Evolutionary conservation across 257 asterid species (phyloP).

Genomic region (Datura wrightii): DNA sequence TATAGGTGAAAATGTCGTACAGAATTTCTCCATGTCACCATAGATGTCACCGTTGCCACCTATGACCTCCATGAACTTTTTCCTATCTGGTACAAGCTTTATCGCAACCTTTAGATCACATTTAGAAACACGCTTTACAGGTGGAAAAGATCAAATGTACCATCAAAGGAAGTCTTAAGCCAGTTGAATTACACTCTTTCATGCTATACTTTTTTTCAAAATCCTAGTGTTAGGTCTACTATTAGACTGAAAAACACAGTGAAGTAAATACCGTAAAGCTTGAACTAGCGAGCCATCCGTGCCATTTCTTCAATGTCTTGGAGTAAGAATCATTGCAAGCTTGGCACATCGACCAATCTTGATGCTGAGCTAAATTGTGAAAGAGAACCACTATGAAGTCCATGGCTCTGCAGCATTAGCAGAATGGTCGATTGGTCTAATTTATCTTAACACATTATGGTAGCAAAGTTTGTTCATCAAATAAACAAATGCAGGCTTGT

Average conservation of each 20-base stretch:
- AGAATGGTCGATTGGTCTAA: neutral
- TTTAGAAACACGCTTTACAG: neutral
- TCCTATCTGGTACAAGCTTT: constrained; percentile 82
- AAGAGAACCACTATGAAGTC: constrained; percentile 83
- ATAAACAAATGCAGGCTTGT: constrained; percentile 17
- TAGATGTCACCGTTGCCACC: constrained; percentile 51
- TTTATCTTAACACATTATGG: neutral
- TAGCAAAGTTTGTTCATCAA: neutral
- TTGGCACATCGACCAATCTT: constrained; percentile 76
- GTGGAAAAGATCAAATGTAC: neutral
- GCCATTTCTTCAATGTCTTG: constrained; percentile 89
- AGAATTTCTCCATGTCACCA: constrained; percentile 61
- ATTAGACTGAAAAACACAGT: neutral
- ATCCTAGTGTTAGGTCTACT: neutral
- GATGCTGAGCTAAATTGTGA: constrained; percentile 63
- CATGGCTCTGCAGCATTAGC: constrained; percentile 64
- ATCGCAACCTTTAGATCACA: constrained; percentile 56
- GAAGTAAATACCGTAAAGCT: constrained; percentile 61
- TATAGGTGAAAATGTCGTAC: constrained; percentile 57
- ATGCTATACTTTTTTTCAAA: neutral
- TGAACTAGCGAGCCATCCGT: constrained; percentile 89
- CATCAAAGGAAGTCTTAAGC: too few relatives aligned
- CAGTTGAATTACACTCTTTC: too few relatives aligned
- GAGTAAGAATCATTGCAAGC: constrained; percentile 73
- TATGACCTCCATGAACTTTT: constrained; percentile 74